Evolutionary conservation across 2,329 filamentous ascomycete species (phyloP).

Genomic region (Aspergillus sp.): DNA sequence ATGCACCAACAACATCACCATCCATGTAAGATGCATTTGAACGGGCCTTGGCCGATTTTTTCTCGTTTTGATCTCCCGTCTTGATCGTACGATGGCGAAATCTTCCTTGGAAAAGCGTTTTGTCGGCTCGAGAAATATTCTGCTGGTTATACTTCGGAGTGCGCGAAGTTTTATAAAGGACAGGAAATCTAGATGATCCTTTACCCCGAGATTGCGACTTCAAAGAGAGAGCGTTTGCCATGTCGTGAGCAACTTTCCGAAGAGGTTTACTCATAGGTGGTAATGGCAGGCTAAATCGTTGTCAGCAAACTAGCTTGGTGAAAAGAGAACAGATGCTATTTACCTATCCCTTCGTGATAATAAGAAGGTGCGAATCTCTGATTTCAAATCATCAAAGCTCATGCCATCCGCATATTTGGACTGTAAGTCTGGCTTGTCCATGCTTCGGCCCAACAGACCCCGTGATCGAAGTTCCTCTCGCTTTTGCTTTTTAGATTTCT

Average conservation of each 20-base stretch:
- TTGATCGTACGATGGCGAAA: conserved; percentile 20
- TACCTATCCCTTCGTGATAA: conserved; percentile 55
- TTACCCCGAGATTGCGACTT: conserved; percentile 77
- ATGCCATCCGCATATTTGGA: conserved; percentile 68
- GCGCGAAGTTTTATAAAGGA: conserved; percentile 63
- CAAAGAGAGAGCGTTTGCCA: conserved; percentile 66
- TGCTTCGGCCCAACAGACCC: conserved; percentile 55
- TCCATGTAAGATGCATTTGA: conserved; percentile 56
- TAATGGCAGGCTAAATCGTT: conserved; percentile 53
- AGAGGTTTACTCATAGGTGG: conserved; percentile 76
- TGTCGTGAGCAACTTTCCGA: conserved; percentile 70
- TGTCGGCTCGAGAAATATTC: conserved; percentile 41
- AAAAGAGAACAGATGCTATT: conserved; percentile 18
- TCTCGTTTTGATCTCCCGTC: conserved; percentile 14
- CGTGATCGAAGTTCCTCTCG: conserved; percentile 60
- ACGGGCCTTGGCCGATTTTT: conserved; percentile 27
- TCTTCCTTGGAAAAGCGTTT: conserved; percentile 27
- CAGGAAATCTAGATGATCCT: conserved; percentile 63
- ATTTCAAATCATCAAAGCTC: conserved; percentile 58
- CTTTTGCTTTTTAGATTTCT: conserved; percentile 60
- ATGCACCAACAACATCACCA: conserved; percentile 79
- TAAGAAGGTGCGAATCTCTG: conserved; percentile 66
- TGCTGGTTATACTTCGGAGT: conserved; percentile 56
- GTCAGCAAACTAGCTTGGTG: conserved; percentile 2
- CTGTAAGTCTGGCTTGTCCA: conserved; percentile 51